A percentile compares a stretch with the other conserved stretches of the same genome.
phyloP scores from a whole-genome alignment of 2,329 filamentous ascomycete species.

The Aspergillus fijiensis region DNA sequence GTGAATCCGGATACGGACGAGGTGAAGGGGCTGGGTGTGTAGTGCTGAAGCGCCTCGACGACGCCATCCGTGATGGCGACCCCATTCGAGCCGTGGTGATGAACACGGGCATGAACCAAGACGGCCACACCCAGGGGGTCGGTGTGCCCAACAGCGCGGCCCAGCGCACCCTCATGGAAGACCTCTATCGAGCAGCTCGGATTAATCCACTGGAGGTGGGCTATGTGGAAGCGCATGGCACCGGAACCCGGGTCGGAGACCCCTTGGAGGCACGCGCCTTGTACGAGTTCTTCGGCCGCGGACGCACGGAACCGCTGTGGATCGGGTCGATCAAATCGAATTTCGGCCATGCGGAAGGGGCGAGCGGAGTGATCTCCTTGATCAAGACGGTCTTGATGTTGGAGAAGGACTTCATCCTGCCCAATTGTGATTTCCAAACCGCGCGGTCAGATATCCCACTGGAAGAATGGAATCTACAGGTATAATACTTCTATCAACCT shows the following conservation, averaged over 20 bases:
- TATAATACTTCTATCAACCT: too few species aligned
- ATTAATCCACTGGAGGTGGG: slow-evolving; percentile 19
- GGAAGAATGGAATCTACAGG: too few species aligned
- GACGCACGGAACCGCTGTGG: too few species aligned
- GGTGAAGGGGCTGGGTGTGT: slow-evolving; percentile 62
- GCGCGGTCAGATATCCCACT: too few species aligned
- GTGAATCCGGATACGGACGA: slow-evolving; percentile 61
- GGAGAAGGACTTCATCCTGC: too few species aligned
- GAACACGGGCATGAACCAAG: slow-evolving; percentile 37
- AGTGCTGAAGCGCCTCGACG: slow-evolving; percentile 58
- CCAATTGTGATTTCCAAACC: too few species aligned
- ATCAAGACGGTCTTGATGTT: too few species aligned
- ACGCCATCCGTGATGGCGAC: slow-evolving; percentile 58
- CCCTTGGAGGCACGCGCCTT: too few species aligned
- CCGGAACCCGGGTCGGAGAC: slow-evolving; percentile 26
- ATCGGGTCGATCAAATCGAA: too few species aligned
- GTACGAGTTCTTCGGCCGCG: too few species aligned
- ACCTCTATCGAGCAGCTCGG: slow-evolving; percentile 32
- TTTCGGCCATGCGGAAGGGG: too few species aligned
- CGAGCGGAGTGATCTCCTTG: too few species aligned
- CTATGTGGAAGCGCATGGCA: slow-evolving; percentile 44
- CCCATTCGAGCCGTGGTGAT: slow-evolving; percentile 39
- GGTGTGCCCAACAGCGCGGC: slow-evolving; percentile 42
- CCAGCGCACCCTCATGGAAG: slow-evolving; percentile 38
- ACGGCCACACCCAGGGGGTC: slow-evolving; percentile 38